Evolutionary conservation across 2,329 filamentous ascomycete species (phyloP), one percentile per base, ranked within the genome.

Genomic region (Pyricularia grisea): DNA sequence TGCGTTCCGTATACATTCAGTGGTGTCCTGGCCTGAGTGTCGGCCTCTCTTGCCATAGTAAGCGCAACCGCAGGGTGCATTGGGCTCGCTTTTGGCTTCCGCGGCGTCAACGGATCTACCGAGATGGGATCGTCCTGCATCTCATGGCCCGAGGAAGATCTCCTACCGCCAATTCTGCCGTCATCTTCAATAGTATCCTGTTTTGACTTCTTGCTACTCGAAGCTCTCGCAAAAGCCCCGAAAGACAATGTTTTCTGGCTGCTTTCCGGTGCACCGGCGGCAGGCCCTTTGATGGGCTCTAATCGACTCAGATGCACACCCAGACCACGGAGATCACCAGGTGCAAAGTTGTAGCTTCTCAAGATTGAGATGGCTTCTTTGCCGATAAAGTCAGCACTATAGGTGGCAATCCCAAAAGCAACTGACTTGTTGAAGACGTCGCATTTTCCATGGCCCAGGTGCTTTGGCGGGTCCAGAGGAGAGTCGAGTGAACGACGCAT

Each of bases 261-360:
- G 71, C 91, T 88, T 68, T 93, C 89, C 1, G 83, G 78, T 1
- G 81, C 85, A n/a, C 84, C 80, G 0, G 78, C 74, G 2, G 83
- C 81, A 55, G 67, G 23, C 20, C 79, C 75, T 74, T 92, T 97
- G 74, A 95, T 81, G 0, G 91, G 88, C 73, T 97, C 93, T 4
- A 99, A 84, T 77, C 93, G 97, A 17, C 93, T 95, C 88, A 98
- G 91, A 76, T 97, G 94, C 0, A 98, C 87, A 0, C 95, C 95
- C 11, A 99, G 83, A 0, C 95, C 95, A 74, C 95, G 87, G n/a
- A 99, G 83, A 76, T 99, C 95, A 11, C 94, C 95, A 0, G 95
- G 93, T 2, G 91, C 92, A 74, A 98, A 93, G 28, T 87, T 90
- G 77, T 92, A 94, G 2, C 90, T 89, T 68, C 91, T 89, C 68